Evolutionary conservation across 2,329 filamentous ascomycete species (phyloP), one percentile per base, ranked within the genome.

Genomic region (Aspergillus tubingensis): DNA sequence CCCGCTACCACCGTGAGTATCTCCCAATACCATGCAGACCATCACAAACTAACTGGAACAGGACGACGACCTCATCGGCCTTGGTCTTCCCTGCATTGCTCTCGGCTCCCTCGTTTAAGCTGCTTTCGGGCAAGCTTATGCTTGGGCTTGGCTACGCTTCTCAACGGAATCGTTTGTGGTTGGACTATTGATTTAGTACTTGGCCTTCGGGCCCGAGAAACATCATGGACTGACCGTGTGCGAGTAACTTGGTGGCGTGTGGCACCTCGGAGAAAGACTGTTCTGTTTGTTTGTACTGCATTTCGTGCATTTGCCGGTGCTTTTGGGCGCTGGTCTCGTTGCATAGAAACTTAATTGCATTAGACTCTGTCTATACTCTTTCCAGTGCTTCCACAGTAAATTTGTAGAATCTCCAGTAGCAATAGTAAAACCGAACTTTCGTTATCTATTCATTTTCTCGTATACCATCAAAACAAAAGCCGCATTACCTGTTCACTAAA

Each of bases 31-130:
- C 11, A 0, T 2, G 11, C 15, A 0, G 0, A 1, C 5, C 8
- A 2, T 32, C 47, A 36, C 8, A 8, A 10, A 3, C 62, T 65
- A 63, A 68, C 60, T 23, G 5, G 2, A 11, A 10, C 36, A 76
- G 74, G 65, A 68, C 60, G 70, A 68, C 62, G 63, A 71, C 62
- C 67, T 77, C 52, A 59, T 78, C 44, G 76, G 74, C 39, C 39
- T 77, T 49, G 74, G 63, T 32, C 68, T 77, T 59, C 74, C 76
- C 58, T 78, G 76, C 67, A 59, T 77, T 68, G 74, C 76, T 53
- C 69, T 77, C 55, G 74, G 74, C 60, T 71, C 74, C 55, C 68
- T 76, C 64, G 49, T 78, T 64, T 78, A 77, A 76, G 67, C 60
- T 21, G 54, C n/a, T 53, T 32, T 8, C 15, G 17, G 43, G n/a